Evolutionary conservation across 768 basidiomycete species (phyloP).

Genomic region (Auricularia sp.): DNA sequence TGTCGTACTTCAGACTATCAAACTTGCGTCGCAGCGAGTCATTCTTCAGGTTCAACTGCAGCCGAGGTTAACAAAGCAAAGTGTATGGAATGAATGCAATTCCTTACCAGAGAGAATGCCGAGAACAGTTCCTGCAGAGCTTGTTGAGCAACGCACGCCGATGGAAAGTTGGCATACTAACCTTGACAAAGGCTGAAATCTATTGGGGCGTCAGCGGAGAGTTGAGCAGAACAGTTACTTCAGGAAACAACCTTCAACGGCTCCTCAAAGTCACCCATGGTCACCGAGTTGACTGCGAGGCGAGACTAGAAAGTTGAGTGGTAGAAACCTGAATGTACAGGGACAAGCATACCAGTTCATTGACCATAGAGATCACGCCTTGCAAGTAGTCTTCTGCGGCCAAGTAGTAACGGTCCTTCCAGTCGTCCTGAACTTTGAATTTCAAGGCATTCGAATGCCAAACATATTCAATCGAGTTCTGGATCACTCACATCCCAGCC

Average conservation of each 20-base stretch:
- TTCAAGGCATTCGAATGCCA: neutral
- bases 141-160: neutral
- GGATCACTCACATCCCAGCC: constrained; percentile 53
- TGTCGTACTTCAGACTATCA: constrained; percentile 75
- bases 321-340: neutral
- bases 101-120: constrained; percentile 70
- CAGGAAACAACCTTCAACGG: constrained; percentile 36
- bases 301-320: constrained; percentile 43
- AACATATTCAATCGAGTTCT: neutral
- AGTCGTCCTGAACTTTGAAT: constrained; percentile 51
- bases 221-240: neutral
- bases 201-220: neutral
- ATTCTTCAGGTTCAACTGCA: constrained; percentile 72
- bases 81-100: neutral
- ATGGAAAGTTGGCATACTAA: neutral
- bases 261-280: constrained; percentile 68
- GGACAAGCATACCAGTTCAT: constrained; percentile 53
- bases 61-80: neutral
- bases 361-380: constrained; percentile 65
- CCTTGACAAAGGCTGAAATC: constrained; percentile 67
- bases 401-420: constrained; percentile 53
- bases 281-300: constrained; percentile 73
- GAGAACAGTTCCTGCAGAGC: constrained; percentile 46
- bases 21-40: constrained; percentile 65
- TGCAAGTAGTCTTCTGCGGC: constrained; percentile 75